These are phyloP conservation scores for Pestalotiopsis sp. DNA, from an alignment of 2,329 filamentous ascomycete species.

Conservation along the genomic window DNA sequence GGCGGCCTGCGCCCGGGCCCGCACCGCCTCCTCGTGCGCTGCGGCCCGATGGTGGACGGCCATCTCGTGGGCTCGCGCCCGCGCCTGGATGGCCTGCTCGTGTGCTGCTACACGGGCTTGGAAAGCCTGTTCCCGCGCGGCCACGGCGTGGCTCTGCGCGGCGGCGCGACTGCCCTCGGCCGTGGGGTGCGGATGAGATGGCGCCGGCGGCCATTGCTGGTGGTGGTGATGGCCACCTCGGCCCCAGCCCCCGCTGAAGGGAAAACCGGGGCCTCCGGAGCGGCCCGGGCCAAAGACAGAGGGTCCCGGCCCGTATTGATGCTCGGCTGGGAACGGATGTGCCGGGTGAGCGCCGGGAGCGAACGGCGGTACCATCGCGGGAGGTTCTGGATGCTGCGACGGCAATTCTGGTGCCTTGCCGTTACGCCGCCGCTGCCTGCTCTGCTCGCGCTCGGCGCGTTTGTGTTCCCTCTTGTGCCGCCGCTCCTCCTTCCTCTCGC, in stretches of 20 bases:
- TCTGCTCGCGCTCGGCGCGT: slow-evolving; percentile 17
- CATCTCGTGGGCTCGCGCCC: neutral
- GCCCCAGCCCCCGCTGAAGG: neutral
- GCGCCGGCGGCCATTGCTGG: neutral
- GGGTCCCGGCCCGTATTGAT: neutral
- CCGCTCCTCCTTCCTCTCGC: slow-evolving; percentile 31
- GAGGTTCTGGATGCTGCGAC: neutral
- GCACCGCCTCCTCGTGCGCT: neutral
- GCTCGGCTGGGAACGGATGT: neutral
- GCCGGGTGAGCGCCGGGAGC: neutral
- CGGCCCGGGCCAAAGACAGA: slow-evolving; percentile 10
- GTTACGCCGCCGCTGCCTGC: neutral
- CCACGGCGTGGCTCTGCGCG: neutral
- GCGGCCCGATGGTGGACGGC: neutral
- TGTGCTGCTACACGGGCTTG: neutral
- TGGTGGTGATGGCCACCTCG: neutral
- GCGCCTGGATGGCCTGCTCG: neutral
- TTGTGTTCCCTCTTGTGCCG: slow-evolving; percentile 31
- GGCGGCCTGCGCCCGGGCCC: neutral
- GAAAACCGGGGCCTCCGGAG: slow-evolving; percentile 9
- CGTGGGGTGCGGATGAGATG: neutral
- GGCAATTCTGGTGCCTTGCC: neutral
- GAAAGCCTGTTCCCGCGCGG: neutral
- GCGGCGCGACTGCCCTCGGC: neutral
- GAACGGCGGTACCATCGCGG: neutral